Evolutionary conservation across 441 rosid species (phyloP).

Genomic region (Manihot esculenta): DNA sequence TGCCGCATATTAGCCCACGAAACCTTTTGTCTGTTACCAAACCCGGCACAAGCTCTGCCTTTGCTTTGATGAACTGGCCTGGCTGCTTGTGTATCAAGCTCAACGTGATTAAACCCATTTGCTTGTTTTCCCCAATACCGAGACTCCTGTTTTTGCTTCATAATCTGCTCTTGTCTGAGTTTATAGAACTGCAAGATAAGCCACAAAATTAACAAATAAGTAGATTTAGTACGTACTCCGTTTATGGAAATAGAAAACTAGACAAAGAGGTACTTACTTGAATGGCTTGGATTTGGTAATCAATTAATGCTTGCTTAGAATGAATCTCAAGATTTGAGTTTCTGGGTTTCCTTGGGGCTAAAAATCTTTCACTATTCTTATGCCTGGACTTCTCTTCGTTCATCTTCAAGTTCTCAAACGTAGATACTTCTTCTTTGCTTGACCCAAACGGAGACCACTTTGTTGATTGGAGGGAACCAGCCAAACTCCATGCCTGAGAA

Average conservation of each 20-base stretch:
- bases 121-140: background rate
- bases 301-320: constrained; percentile 55
- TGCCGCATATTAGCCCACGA: constrained; percentile 26
- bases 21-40: constrained; percentile 13
- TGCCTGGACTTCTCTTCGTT: constrained; percentile 17
- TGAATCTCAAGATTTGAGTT: constrained; percentile 25
- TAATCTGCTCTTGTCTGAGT: constrained; percentile 46
- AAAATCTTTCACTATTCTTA: constrained; percentile 7
- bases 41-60: constrained; percentile 25
- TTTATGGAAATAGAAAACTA: background rate
- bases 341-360: constrained; percentile 11
- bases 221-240: background rate
- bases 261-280: constrained; percentile 37
- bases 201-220: constrained; percentile 1
- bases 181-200: constrained; percentile 33
- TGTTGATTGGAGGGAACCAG: constrained; percentile 51
- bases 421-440: constrained; percentile 30
- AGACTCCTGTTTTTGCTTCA: constrained; percentile 33
- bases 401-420: constrained; percentile 34
- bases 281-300: constrained; percentile 53
- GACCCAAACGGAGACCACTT: constrained; percentile 47
- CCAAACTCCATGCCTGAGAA: constrained; percentile 34
- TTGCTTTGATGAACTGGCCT: constrained; percentile 25
- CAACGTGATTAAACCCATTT: constrained; percentile 14
- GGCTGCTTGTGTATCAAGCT: constrained; percentile 10